Conservation (phyloP, 2,329 filamentous ascomycete genomes). For the Neonectria sp. region DNA sequence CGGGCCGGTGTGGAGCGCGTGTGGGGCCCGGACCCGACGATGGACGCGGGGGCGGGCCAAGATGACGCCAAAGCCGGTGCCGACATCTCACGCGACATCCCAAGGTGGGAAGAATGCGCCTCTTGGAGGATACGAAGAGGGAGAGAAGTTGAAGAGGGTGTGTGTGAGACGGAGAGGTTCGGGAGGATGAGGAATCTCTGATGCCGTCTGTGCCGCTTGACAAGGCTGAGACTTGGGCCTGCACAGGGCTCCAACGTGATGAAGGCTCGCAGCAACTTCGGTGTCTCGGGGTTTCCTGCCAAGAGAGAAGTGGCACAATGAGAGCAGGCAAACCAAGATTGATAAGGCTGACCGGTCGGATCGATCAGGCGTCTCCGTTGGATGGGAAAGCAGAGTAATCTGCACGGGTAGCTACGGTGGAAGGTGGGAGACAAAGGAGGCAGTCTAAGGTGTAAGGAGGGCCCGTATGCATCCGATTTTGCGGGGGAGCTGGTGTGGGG, state of each 20-base stretch:
- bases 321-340: not conserved
- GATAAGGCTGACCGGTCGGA: not conserved
- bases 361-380: not conserved
- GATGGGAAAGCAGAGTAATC: not conserved
- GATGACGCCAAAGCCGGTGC: not conserved
- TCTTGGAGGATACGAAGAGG: not conserved
- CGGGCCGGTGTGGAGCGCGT: slow-evolving; percentile 13
- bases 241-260: not conserved
- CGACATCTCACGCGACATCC: not conserved
- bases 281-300: not conserved
- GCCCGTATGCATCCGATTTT: slow-evolving; percentile 15
- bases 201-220: not conserved
- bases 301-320: not conserved
- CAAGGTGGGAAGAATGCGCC: not conserved
- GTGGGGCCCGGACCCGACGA: not conserved
- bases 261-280: not conserved
- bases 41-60: slow-evolving; percentile 9
- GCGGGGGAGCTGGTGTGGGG: slow-evolving; percentile 26
- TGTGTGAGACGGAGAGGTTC: not conserved
- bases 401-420: not conserved
- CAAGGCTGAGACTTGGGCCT: not conserved
- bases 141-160: not conserved
- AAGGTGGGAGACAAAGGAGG: not conserved
- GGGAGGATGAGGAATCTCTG: too few species aligned
- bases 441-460: not conserved